phyloP scores from a whole-genome alignment of 202 grass and related monocot species.

The Digitaria exilis region DNA sequence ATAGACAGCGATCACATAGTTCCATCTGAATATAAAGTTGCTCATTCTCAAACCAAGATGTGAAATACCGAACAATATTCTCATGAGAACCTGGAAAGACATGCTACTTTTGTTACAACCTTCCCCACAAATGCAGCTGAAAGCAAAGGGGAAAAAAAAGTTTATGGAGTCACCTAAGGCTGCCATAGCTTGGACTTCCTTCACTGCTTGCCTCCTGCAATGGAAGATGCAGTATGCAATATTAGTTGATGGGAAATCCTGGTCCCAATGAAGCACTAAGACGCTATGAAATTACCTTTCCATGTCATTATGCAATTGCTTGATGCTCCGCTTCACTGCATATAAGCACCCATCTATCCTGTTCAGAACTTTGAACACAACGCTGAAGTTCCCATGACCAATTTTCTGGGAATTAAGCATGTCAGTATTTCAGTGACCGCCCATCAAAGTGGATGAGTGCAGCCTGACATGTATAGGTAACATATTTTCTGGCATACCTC shows the following conservation, averaged over 20 bases:
- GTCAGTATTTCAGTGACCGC: not conserved
- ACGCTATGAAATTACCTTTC: conserved; percentile 67
- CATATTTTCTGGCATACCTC: conserved; percentile 48
- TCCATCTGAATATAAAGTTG: conserved; percentile 96
- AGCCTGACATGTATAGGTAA: not conserved
- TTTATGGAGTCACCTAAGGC: conserved; percentile 55
- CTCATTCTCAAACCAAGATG: conserved; percentile 94
- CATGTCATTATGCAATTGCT: conserved; percentile 72
- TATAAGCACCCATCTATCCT: conserved; percentile 96
- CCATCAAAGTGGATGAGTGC: not conserved
- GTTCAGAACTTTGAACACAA: conserved; percentile 89
- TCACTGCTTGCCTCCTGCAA: too few relatives aligned
- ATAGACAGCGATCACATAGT: conserved; percentile 75
- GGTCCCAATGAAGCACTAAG: conserved; percentile 13
- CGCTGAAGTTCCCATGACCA: conserved; percentile 83
- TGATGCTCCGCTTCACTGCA: conserved; percentile 88
- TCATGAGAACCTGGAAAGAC: conserved; percentile 76
- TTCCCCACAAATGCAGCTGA: too few relatives aligned
- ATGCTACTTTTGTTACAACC: not conserved
- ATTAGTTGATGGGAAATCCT: not conserved
- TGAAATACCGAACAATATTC: conserved; percentile 92
- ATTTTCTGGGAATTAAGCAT: conserved; percentile 72
- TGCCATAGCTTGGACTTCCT: conserved; percentile 4
- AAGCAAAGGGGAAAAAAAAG: not conserved
- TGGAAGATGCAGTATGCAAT: not conserved